Percentiles rank a stretch among this genome's conserved stretches.
Evolutionary conservation across 2,329 filamentous ascomycete species (phyloP).

Genomic region (Plectosphaerella sp.): DNA sequence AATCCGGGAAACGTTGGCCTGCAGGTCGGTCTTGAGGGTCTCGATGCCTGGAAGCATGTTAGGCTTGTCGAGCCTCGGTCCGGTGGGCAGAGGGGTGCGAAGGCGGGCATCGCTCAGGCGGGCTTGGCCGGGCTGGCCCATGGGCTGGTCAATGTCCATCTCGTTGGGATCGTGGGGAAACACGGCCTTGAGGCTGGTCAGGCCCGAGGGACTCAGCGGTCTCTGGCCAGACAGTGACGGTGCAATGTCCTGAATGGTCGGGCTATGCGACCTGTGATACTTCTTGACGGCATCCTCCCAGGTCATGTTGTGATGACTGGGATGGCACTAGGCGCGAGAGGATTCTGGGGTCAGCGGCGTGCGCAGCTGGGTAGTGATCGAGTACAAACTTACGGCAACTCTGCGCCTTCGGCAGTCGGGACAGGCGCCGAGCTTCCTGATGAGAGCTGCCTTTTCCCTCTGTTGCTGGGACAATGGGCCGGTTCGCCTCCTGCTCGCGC

Average conservation of each 20-base stretch:
- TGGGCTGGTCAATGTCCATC: conserved; percentile 50
- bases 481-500: conserved; percentile 53
- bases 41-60: conserved; percentile 45
- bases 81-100: conserved; percentile 52
- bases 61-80: conserved; percentile 49
- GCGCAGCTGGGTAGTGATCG: conserved; percentile 5
- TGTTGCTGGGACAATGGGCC: conserved; percentile 55
- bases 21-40: conserved; percentile 47
- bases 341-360: conserved; percentile 7
- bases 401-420: conserved; percentile 50
- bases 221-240: conserved; percentile 34
- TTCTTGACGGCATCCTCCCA: conserved; percentile 56
- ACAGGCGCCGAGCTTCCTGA: conserved; percentile 56
- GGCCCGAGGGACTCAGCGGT: conserved; percentile 40
- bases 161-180: conserved; percentile 44
- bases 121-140: conserved; percentile 29
- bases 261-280: conserved; percentile 48
- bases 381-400: conserved; percentile 48
- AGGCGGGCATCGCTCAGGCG: conserved; percentile 43
- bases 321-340: conserved; percentile 43
- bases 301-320: conserved; percentile 55
- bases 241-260: conserved; percentile 44
- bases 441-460: conserved; percentile 54
- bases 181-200: conserved; percentile 29
- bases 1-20: conserved; percentile 43